These are phyloP conservation scores for Globisporangium okanoganense DNA, from an alignment of 352 stramenopile genomes.

Conservation along the genomic window DNA sequence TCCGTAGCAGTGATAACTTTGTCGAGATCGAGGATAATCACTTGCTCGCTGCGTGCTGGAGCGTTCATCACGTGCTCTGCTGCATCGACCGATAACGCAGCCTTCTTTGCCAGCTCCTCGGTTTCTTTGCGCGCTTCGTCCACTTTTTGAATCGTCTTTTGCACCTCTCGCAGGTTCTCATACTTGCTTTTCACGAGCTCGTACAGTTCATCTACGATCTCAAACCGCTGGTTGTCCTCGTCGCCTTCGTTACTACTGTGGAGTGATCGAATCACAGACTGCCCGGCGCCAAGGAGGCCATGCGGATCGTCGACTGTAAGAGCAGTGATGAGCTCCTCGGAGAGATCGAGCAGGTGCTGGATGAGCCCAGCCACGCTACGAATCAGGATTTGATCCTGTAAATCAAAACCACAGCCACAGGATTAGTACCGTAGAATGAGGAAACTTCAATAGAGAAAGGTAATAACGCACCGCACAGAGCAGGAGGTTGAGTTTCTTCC, in stretches of 20 bases:
- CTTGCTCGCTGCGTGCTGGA: constrained; percentile 5
- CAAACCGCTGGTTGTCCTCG: constrained; percentile 6
- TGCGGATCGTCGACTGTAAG: constrained; percentile 12
- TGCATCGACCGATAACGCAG: not conserved
- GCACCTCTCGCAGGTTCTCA: constrained; percentile 14
- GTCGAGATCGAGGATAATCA: constrained; percentile 27
- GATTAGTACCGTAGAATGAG: no score
- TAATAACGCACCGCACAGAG: constrained; percentile 25
- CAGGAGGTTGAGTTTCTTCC: constrained; percentile 46
- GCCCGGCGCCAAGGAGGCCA: constrained; percentile 2
- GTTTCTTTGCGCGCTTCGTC: constrained; percentile 8
- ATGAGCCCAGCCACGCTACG: constrained; percentile 24
- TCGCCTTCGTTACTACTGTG: not conserved
- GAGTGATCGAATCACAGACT: not conserved
- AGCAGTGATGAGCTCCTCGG: constrained; percentile 23
- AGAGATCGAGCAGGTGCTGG: constrained; percentile 29
- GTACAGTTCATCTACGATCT: constrained; percentile 21
- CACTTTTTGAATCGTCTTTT: constrained; percentile 1
- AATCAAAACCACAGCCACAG: not conserved
- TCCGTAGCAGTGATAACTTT: constrained; percentile 24
- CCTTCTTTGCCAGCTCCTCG: constrained; percentile 1
- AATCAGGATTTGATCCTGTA: constrained; percentile 39
- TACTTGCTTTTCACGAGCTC: constrained; percentile 27
- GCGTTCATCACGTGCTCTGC: not conserved
- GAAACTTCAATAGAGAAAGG: not conserved